These are phyloP conservation scores for Colletotrichum magnum DNA, from an alignment of 2,329 filamentous ascomycete species.

Conservation along the genomic window DNA sequence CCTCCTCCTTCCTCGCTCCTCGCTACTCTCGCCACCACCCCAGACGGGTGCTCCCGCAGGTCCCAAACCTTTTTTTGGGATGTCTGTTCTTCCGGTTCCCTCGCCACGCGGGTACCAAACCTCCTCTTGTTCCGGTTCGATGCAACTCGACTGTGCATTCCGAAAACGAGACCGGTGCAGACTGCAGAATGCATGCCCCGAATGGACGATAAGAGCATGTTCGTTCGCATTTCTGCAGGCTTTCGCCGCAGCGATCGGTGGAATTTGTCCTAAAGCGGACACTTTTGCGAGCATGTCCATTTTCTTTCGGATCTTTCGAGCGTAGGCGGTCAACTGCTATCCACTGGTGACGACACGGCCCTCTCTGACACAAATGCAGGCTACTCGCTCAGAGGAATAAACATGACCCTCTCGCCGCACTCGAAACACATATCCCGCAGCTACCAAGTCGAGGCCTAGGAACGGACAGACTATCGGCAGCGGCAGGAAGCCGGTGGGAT, in stretches of 20 bases:
- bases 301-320: not conserved
- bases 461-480: no score
- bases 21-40: not conserved
- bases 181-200: not conserved
- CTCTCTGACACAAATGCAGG: no score
- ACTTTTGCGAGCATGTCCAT: not conserved
- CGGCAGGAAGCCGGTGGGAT: no score
- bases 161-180: conserved; percentile 1
- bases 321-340: not conserved
- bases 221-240: not conserved
- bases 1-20: not conserved
- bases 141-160: not conserved
- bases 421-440: no score
- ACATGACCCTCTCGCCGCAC: no score
- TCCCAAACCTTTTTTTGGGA: not conserved
- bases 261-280: not conserved
- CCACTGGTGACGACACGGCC: not conserved
- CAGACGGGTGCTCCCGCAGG: conserved; percentile 37
- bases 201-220: not conserved
- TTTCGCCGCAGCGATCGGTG: not conserved
- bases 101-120: conserved; percentile 10
- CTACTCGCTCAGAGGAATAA: no score
- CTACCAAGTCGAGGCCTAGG: no score
- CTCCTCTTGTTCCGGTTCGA: not conserved
- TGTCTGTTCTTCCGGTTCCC: no score